Base-by-base conservation (phyloP, 2,329 filamentous ascomycete species). In the Colletotrichum lupini region DNA sequence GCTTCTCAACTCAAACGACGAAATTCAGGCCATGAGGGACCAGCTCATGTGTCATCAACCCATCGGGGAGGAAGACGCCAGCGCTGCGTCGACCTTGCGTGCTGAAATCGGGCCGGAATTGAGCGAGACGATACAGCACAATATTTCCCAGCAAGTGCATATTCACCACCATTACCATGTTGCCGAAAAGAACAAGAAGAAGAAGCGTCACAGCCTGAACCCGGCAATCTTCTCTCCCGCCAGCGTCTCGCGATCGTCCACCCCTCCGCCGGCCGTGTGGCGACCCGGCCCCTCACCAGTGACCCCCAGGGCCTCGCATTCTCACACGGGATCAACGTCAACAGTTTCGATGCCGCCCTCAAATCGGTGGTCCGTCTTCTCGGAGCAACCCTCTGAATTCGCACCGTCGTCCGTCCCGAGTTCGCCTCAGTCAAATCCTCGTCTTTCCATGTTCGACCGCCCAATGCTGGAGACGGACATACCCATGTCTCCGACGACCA, bases 161-260 rank as follows among this genome's bases (percentile, higher is more conserved):
- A 94, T 98, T 58, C 96, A 98, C 79, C 95, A 98, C 78, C 96
- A 98, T 80, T 98, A 98, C 79, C 95, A 98, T 76, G 89, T 92
- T 12, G 85, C 91, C 1, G 84, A 88, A 66, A 92, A 91, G 80
- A 86, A 88, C 24, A 91, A 93, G 71, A 94, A 91, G 83, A 97
- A 94, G 84, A 93, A 92, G 84, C 91, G 94, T 2, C 89, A 90
- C 37, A 87, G 90, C 26, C 84, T 94, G 11, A 89, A 88, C 14
- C 85, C 91, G 0, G 87, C 88, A 35, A 82, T 92, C 19, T 89
- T 95, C 63, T 91, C 91, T 8, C 91, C 89, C 1, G 82, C 86
- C n/a, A 76, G 30, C 67, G 73, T 67, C 64, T 80, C 85, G 28
- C 78, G 81, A 52, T 81, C 85, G 3, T 82, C 83, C 2, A 87